Evolutionary conservation across 1,284 basidiomycete genomes (phyloP).

Genomic region (Quambalaria eucalypti): DNA sequence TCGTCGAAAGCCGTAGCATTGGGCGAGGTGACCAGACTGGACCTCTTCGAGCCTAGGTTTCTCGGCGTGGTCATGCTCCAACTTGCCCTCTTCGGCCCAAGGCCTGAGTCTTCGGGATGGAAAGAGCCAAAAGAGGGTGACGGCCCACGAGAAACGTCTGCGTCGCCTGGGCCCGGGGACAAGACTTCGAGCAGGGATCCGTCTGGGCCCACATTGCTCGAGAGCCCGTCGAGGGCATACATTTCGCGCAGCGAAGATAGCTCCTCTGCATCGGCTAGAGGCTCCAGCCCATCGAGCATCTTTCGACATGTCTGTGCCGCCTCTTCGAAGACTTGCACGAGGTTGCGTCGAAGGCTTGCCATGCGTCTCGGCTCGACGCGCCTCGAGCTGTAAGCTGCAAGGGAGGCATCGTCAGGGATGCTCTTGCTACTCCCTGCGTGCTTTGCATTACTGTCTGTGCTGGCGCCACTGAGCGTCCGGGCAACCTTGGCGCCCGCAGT

Average conservation of each 20-base stretch:
- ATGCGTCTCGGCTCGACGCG: slow-evolving; percentile 5
- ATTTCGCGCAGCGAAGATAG: slow-evolving; percentile 25
- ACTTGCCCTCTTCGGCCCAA: no score
- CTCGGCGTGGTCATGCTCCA: no score
- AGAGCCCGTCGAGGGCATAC: slow-evolving; percentile 18
- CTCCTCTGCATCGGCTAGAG: slow-evolving; percentile 24
- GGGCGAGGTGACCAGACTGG: no score
- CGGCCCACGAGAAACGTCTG: slow-evolving; percentile 8
- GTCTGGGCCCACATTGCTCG: no score
- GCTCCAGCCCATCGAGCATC: slow-evolving; percentile 7
- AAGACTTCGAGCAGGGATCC: no score
- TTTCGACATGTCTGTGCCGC: slow-evolving; percentile 14
- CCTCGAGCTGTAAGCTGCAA: background rate
- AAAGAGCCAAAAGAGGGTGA: no score
- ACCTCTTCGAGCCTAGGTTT: no score
- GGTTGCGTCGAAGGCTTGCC: slow-evolving; percentile 1
- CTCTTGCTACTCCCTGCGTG: background rate
- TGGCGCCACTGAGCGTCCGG: no score
- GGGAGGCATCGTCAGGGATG: background rate
- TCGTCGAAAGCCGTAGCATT: no score
- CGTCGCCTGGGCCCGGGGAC: slow-evolving; percentile 8
- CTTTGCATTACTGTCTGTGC: no score
- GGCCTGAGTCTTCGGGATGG: no score
- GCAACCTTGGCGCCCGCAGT: no score
- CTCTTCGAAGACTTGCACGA: slow-evolving; percentile 7